Evolutionary conservation across 805 yeast species (phyloP), one percentile per base, ranked within the genome.

Genomic region (Candida corydali): DNA sequence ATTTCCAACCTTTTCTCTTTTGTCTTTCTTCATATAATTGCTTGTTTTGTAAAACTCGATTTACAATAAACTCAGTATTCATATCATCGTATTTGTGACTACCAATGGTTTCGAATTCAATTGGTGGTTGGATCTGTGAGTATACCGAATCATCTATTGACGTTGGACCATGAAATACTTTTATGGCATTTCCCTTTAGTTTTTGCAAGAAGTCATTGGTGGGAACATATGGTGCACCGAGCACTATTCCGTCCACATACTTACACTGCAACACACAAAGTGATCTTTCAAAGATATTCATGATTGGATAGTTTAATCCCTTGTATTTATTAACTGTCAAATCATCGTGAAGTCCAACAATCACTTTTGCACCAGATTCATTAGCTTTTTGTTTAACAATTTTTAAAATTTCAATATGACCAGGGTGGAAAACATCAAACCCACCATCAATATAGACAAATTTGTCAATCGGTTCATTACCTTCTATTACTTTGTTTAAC

Each of bases 391-490:
- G 74, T 22, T 68, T 54, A 16, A 82, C 71, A 11, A 65, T 54
- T 39, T 73, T 64, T 43, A 91, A 65, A 8, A 82, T 82, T 46
- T 80, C 82, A 39, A 91, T 86, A 56, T 93, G 97, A 15, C 95
- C 97, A 15, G 95, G 88, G 57, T 87, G 88, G 63, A 93, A 89
- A 37, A 93, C 69, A 58, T 93, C 98, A 63, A 89, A 93, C 1
- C 84, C 83, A 9, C 97, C 98, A 45, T 78, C 83, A 12, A 86
- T 71, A 51, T 83, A 86, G 34, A 65, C 66, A 10, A 70, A 46
- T 36, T 48, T 50, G 33, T 26, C 25, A n/a, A 45, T 44, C 4
- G 34, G 40, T n/a, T 40, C 33, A 6, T 59, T 55, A 4, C 73
- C 67, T 26, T 50, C 46, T 3, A 75, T 65, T 4, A 74, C 38